Evolutionary conservation across 2,329 filamentous ascomycete genomes (phyloP).

Genomic region (Didymella pinodella): DNA sequence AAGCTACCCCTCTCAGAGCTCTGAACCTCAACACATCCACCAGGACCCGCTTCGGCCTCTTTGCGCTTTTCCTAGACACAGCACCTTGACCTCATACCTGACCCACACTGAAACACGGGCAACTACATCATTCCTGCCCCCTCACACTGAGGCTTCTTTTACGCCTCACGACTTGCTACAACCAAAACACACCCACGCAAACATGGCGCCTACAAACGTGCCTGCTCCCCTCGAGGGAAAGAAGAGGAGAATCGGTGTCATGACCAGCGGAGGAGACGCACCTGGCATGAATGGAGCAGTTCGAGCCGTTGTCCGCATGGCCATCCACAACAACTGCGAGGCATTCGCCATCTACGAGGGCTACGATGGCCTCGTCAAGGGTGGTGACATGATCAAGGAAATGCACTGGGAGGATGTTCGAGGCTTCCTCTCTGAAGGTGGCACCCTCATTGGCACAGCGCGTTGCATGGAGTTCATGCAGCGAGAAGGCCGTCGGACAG

Average conservation of each 20-base stretch:
- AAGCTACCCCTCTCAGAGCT: constrained; percentile 28
- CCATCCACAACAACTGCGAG: constrained; percentile 74
- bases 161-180: constrained; percentile 14
- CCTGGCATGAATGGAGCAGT: constrained; percentile 95
- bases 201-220: constrained; percentile 43
- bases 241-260: constrained; percentile 79
- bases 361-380: constrained; percentile 92
- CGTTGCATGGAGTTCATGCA: constrained; percentile 93
- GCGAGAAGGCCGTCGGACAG: constrained; percentile 79
- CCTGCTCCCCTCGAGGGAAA: constrained; percentile 54
- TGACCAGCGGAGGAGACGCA: constrained; percentile 94
- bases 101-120: constrained; percentile 27
- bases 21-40: constrained; percentile 31
- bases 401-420: constrained; percentile 94
- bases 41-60: constrained; percentile 32
- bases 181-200: constrained; percentile 11
- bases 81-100: constrained; percentile 38
- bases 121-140: constrained; percentile 17
- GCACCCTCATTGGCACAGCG: constrained; percentile 94
- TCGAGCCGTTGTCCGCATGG: constrained; percentile 88
- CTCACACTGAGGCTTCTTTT: constrained; percentile 11
- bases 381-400: constrained; percentile 84
- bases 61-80: constrained; percentile 26
- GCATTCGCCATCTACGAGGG: constrained; percentile 76
- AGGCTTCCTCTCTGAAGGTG: constrained; percentile 91